Evolutionary conservation across 2,329 filamentous ascomycete genomes (phyloP), one percentile per base, ranked within the genome.

Genomic region (Hymenoscyphus fructigenus): DNA sequence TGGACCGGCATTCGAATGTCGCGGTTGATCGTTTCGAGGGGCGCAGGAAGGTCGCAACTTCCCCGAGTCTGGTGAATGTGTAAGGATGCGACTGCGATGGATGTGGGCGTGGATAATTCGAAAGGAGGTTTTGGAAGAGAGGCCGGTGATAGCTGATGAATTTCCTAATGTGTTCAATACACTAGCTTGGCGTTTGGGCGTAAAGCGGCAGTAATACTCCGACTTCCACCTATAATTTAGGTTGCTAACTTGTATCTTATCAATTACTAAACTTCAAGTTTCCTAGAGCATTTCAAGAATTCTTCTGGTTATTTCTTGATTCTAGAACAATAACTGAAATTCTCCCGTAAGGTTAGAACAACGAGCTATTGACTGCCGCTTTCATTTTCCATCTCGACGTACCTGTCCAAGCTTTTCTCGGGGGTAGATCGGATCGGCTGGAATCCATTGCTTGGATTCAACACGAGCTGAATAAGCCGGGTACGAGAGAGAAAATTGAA

Each of bases 1-100:
- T 38, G 36, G 55, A 65, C 38, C 57, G 61, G 47, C 64, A 60
- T 55, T 62, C 57, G 60, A 34, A 59, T 14, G 57, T 36, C 57
- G 28, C n/a, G 29, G n/a, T 20, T 17, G 29, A 20, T 36, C 34
- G n/a, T 59, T 3, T 34, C 14, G 34, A 26, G 14, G 20, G 10
- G 50, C 50, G 50, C 50, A 55, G 5, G 9, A 26, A 55, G 20
- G 12, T 55, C 28, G 50, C 50, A 55, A 29, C 15, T 29, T 55
- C 28, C 50, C 50, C 50, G 28, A 55, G 7, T 28, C 23, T 26
- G 50, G 50, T 4, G 50, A 55, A 55, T 55, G 12, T 55, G 26
- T n/a, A 9, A 20, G 32, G n/a, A 26, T n/a, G 56, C 56, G 56
- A 58, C 56, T 36, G 56, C 14, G 20, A 58, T 58, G 56, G 32